A percentile compares a stretch with the other conserved stretches of the same genome.
Evolutionary conservation across 129 eudicot genomes (phyloP).

Genomic region (Chrysanthemum seticuspe): DNA sequence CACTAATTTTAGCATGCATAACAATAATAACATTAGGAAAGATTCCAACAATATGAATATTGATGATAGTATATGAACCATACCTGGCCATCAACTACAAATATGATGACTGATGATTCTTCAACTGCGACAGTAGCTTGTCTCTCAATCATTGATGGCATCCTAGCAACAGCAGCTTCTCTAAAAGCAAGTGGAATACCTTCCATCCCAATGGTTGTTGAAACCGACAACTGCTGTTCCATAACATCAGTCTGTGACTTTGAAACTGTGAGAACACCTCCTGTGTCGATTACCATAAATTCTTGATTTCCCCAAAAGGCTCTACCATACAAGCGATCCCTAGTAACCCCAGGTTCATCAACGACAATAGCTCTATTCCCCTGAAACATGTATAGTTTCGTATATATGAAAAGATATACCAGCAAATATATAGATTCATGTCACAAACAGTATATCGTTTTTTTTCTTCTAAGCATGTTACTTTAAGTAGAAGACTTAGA

Average conservation of each 20-base stretch:
- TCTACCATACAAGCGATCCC: conserved; percentile 22
- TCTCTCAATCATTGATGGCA: conserved; percentile 97
- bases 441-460: background rate
- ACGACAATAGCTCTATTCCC: conserved; percentile 96
- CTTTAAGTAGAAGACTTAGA: background rate
- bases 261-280: conserved; percentile 51
- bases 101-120: conserved; percentile 84
- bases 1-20: conserved; percentile 20
- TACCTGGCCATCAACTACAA: conserved; percentile 99
- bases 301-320: conserved; percentile 21
- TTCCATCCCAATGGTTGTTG: conserved; percentile 98
- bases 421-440: background rate
- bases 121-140: conserved; percentile 93
- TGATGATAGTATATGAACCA: conserved; percentile 20
- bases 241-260: conserved; percentile 72
- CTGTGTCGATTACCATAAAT: conserved; percentile 44
- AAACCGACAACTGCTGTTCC: conserved; percentile 82
- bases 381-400: conserved; percentile 35
- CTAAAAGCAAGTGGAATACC: conserved; percentile 93
- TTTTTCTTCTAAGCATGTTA: background rate
- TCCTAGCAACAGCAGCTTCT: conserved; percentile 97
- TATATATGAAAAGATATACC: background rate
- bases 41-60: background rate
- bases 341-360: conserved; percentile 98
- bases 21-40: background rate